phyloP scores from a whole-genome alignment of 768 basidiomycete species.

The Crepidotus variabilis region DNA sequence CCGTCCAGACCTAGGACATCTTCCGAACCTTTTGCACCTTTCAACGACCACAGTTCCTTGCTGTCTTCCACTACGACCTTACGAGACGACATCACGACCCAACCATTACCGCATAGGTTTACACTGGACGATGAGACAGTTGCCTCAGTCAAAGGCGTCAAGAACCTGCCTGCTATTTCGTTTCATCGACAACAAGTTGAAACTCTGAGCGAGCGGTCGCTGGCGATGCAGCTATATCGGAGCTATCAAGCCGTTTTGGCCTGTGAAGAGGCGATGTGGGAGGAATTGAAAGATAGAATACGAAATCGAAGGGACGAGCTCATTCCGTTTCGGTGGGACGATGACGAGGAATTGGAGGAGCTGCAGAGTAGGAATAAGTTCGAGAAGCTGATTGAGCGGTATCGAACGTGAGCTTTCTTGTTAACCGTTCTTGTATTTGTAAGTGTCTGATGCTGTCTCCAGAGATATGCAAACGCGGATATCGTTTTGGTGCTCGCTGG shows the following conservation, averaged over 20 bases:
- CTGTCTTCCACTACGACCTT: not conserved
- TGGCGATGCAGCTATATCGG: slow-evolving; percentile 69
- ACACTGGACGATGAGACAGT: slow-evolving; percentile 34
- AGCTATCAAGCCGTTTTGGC: slow-evolving; percentile 60
- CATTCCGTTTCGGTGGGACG: slow-evolving; percentile 65
- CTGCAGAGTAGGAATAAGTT: slow-evolving; percentile 54
- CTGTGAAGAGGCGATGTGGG: slow-evolving; percentile 77
- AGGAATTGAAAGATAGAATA: slow-evolving; percentile 61
- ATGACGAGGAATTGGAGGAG: slow-evolving; percentile 58
- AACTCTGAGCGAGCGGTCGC: slow-evolving; percentile 51
- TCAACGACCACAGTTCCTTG: slow-evolving; percentile 6
- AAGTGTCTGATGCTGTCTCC: not conserved
- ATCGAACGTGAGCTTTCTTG: slow-evolving; percentile 40
- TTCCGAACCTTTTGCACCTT: slow-evolving; percentile 29
- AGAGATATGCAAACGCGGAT: slow-evolving; percentile 68
- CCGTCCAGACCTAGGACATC: slow-evolving; percentile 19
- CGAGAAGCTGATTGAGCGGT: slow-evolving; percentile 56
- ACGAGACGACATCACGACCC: slow-evolving; percentile 9
- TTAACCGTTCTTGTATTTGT: not conserved
- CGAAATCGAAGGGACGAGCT: slow-evolving; percentile 53
- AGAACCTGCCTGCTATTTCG: slow-evolving; percentile 29
- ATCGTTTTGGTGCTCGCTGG: slow-evolving; percentile 61
- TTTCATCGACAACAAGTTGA: slow-evolving; percentile 40
- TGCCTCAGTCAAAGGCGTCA: slow-evolving; percentile 38
- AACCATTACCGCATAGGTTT: slow-evolving; percentile 31